Conservation (phyloP, 108 stramenopile genomes). For the Stephanodiscus triporus region DNA sequence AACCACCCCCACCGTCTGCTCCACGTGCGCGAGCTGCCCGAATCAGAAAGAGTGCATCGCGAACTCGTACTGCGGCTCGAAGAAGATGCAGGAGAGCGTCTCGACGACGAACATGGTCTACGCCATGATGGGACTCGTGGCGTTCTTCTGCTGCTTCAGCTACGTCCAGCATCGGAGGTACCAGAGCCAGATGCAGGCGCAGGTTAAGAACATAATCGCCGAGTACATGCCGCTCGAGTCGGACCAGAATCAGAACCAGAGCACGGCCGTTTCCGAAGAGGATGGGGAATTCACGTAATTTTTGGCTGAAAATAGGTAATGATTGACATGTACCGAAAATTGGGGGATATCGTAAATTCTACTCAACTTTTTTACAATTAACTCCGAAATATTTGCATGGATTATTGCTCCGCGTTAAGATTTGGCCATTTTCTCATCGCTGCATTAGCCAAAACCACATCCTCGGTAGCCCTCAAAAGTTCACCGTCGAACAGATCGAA, state of each 20-base stretch:
- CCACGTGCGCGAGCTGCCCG: constrained; percentile 53
- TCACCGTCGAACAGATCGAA: constrained; percentile 45
- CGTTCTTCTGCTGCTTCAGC: constrained; percentile 57
- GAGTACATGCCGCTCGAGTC: constrained; percentile 85
- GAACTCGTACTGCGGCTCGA: constrained; percentile 51
- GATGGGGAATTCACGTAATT: constrained; percentile 49
- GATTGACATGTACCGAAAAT: neutral
- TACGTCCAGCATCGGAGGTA: constrained; percentile 79
- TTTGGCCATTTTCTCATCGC: constrained; percentile 4
- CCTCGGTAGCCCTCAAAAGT: constrained; percentile 16
- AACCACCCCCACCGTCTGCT: constrained; percentile 73
- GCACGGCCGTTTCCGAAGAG: constrained; percentile 44
- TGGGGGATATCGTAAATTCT: no score
- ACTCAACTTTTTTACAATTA: no score
- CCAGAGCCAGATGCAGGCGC: constrained; percentile 85
- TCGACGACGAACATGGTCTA: constrained; percentile 44
- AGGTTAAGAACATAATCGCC: constrained; percentile 92
- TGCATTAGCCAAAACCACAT: constrained; percentile 26
- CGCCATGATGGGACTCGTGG: constrained; percentile 38
- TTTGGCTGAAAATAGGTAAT: neutral
- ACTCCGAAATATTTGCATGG: neutral
- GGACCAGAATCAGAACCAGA: constrained; percentile 48
- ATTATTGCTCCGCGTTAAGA: neutral
- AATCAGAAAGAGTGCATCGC: constrained; percentile 43
- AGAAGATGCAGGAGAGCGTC: constrained; percentile 50